A percentile compares a stretch with the other conserved stretches of the same genome.
phyloP scores from a whole-genome alignment of 2,329 filamentous ascomycete genomes.

The Exophiala calicioides region DNA sequence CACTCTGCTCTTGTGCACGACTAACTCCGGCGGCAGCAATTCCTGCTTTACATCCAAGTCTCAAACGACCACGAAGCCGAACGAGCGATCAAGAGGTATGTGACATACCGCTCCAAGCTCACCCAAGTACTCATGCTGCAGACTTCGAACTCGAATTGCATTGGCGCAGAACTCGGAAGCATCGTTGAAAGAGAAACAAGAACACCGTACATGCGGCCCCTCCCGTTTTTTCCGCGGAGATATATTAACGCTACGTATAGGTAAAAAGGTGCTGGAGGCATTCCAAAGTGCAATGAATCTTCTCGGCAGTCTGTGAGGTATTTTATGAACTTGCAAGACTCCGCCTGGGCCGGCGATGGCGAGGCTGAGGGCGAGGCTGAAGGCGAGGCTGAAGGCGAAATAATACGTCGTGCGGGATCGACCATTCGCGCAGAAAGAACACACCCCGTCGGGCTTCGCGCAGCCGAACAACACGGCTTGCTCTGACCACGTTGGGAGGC shows the following conservation, averaged over 20 bases:
- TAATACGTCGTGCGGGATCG: constrained; percentile 10
- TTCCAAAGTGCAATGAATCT: constrained; percentile 51
- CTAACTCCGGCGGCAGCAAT: constrained; percentile 59
- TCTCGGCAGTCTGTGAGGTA: constrained; percentile 37
- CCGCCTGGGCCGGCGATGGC: no score
- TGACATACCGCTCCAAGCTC: not conserved
- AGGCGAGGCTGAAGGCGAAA: not conserved
- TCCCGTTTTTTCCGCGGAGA: not conserved
- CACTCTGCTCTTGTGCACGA: constrained; percentile 2
- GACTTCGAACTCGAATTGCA: constrained; percentile 74
- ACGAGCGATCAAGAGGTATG: constrained; percentile 72
- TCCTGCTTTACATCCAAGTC: constrained; percentile 74
- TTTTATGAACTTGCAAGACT: no score
- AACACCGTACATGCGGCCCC: constrained; percentile 72
- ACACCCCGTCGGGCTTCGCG: not conserved
- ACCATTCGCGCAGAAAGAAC: constrained; percentile 7
- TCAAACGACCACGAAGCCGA: constrained; percentile 72
- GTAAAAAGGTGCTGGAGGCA: constrained; percentile 49
- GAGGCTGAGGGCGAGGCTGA: not conserved
- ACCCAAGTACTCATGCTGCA: constrained; percentile 37
- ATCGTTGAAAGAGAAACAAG: constrained; percentile 70
- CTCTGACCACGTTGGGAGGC: no score
- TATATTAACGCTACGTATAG: constrained; percentile 31
- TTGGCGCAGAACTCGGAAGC: constrained; percentile 75
- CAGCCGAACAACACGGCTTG: no score